These are phyloP conservation scores for Apiotrichum veenhuisii DNA, from an alignment of 1,284 basidiomycete species.

Conservation along the genomic window DNA sequence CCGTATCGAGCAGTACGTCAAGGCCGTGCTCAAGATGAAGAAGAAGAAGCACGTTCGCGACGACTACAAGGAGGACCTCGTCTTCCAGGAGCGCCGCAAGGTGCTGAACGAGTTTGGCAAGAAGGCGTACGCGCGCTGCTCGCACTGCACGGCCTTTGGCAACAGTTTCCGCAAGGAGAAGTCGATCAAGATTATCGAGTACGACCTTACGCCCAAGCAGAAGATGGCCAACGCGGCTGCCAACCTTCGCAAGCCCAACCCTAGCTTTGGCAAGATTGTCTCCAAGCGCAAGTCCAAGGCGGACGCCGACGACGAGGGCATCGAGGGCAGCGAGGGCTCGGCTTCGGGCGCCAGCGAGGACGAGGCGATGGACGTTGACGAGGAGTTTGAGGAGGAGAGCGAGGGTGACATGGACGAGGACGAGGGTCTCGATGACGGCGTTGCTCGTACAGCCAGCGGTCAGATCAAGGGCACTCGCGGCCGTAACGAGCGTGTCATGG, in stretches of 20 bases:
- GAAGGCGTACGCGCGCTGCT: constrained; percentile 66
- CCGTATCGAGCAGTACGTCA: constrained; percentile 70
- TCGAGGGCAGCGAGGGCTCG: constrained; percentile 39
- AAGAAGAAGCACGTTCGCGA: constrained; percentile 62
- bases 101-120: constrained; percentile 74
- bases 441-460: constrained; percentile 64
- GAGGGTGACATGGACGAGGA: constrained; percentile 32
- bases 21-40: constrained; percentile 60
- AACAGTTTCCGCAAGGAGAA: constrained; percentile 79
- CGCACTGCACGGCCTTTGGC: constrained; percentile 75
- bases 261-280: constrained; percentile 49
- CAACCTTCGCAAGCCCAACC: constrained; percentile 45
- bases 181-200: constrained; percentile 90
- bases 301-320: constrained; percentile 43
- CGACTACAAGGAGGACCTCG: constrained; percentile 80
- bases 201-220: constrained; percentile 77
- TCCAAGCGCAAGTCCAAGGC: constrained; percentile 50
- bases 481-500: constrained; percentile 81
- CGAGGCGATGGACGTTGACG: constrained; percentile 42
- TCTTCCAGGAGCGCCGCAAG: constrained; percentile 82
- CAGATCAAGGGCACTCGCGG: constrained; percentile 70
- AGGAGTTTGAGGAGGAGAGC: constrained; percentile 56
- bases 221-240: constrained; percentile 61
- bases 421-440: constrained; percentile 51
- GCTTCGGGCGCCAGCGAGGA: constrained; percentile 54